Conservation (phyloP, 768 basidiomycete genomes). For the Pleurotus platypus region DNA sequence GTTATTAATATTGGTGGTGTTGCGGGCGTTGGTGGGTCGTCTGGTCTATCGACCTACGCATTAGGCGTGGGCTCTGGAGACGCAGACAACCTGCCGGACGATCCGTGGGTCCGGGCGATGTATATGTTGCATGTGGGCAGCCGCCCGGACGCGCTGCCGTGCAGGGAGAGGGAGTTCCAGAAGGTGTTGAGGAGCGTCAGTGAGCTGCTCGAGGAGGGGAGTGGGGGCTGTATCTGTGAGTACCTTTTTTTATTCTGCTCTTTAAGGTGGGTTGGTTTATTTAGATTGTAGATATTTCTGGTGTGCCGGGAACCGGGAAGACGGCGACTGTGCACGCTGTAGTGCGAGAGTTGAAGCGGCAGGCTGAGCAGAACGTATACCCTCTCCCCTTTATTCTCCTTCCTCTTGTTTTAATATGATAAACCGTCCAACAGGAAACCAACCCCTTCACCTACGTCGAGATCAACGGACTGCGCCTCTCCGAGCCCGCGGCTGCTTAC, state of each 20-base stretch:
- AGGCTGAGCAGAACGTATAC: slow-evolving; percentile 74
- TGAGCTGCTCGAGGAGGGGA: slow-evolving; percentile 86
- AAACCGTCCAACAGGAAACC: slow-evolving; percentile 59
- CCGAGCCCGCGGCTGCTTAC: slow-evolving; percentile 92
- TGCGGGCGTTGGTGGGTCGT: too few species aligned
- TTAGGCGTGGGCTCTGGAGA: slow-evolving; percentile 18
- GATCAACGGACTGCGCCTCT: slow-evolving; percentile 92
- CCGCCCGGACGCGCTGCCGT: slow-evolving; percentile 85
- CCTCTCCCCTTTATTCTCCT: not conserved
- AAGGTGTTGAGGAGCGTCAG: slow-evolving; percentile 74
- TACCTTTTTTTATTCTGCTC: too few species aligned
- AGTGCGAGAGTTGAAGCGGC: slow-evolving; percentile 82
- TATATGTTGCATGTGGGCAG: slow-evolving; percentile 91
- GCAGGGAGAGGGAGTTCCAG: slow-evolving; percentile 82
- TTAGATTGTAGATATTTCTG: slow-evolving; percentile 75
- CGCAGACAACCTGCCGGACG: slow-evolving; percentile 54
- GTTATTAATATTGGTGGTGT: too few species aligned
- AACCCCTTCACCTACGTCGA: slow-evolving; percentile 96
- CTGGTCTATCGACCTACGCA: not conserved
- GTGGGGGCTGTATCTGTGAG: slow-evolving; percentile 96
- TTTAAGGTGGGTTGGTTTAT: too few species aligned
- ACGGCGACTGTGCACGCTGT: slow-evolving; percentile 97
- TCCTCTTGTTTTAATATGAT: not conserved
- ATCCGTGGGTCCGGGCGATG: slow-evolving; percentile 87
- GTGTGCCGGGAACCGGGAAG: slow-evolving; percentile 98